Evolutionary conservation across 1,284 basidiomycete species (phyloP).

Genomic region (Cryptococcus sp.): DNA sequence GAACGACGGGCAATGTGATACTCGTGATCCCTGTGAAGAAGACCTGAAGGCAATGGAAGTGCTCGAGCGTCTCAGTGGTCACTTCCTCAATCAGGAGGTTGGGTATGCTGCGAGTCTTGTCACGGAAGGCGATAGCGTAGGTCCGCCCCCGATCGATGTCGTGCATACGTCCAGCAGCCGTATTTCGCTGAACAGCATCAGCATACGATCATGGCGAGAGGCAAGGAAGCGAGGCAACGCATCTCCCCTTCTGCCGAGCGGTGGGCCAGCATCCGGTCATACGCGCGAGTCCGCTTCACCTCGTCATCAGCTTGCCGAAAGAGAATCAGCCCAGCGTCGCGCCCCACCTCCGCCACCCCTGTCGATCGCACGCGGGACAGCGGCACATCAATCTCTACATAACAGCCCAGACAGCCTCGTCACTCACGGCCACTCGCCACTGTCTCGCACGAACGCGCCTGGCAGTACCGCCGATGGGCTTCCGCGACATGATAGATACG

Average conservation of each 20-base stretch:
- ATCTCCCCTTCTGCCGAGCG: neutral
- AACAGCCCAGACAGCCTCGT: neutral
- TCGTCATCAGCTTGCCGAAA: too few species aligned
- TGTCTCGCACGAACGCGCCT: neutral
- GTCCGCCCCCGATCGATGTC: neutral
- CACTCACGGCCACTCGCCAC: neutral
- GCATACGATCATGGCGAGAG: constrained; percentile 11
- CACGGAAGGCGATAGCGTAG: neutral
- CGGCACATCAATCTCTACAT: neutral
- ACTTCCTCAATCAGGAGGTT: constrained; percentile 1
- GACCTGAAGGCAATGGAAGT: constrained; percentile 10
- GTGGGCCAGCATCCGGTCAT: neutral
- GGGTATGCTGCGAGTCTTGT: neutral
- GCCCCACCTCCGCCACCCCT: too few species aligned
- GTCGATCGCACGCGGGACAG: too few species aligned
- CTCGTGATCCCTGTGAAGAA: neutral
- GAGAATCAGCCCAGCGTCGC: too few species aligned
- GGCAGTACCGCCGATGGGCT: too few species aligned
- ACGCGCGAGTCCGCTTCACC: neutral
- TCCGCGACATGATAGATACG: neutral
- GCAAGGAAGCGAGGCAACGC: constrained; percentile 3
- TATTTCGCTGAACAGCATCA: neutral
- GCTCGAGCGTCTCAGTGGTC: constrained; percentile 12
- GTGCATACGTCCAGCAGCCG: neutral
- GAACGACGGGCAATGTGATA: neutral